Evolutionary conservation across 2,329 filamentous ascomycete genomes (phyloP).

Genomic region (Zasmidium angulare): DNA sequence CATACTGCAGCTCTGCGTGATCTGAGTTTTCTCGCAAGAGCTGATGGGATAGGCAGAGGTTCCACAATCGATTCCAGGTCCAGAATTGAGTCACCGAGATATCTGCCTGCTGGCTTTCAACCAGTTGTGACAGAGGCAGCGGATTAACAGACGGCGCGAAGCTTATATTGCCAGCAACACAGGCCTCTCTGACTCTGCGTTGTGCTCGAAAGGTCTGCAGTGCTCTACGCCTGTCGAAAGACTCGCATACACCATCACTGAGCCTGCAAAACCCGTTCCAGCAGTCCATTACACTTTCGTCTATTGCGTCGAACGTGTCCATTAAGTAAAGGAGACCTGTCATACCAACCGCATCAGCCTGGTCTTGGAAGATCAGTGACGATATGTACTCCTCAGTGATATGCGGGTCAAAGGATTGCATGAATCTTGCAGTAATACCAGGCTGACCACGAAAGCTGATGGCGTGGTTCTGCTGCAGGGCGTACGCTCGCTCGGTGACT

Average conservation of each 20-base stretch:
- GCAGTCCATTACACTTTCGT: constrained; percentile 45
- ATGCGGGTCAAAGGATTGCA: constrained; percentile 41
- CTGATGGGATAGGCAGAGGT: constrained; percentile 42
- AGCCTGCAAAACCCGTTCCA: constrained; percentile 43
- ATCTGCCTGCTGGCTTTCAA: constrained; percentile 45
- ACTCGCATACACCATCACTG: constrained; percentile 33
- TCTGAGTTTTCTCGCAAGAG: constrained; percentile 38
- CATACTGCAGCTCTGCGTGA: constrained; percentile 38
- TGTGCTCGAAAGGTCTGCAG: constrained; percentile 36
- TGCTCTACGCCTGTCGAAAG: constrained; percentile 36
- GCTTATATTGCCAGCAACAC: constrained; percentile 40
- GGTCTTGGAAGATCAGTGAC: constrained; percentile 44
- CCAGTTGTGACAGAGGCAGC: constrained; percentile 21
- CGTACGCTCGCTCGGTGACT: constrained; percentile 40
- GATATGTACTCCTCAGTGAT: constrained; percentile 33
- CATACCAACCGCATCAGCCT: constrained; percentile 43
- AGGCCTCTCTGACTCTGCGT: constrained; percentile 24
- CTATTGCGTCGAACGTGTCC: constrained; percentile 46
- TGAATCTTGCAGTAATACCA: constrained; percentile 41
- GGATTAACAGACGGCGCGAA: constrained; percentile 38
- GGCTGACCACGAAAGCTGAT: constrained; percentile 45
- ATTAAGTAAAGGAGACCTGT: constrained; percentile 45
- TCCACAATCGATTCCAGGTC: constrained; percentile 45
- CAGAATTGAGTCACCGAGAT: constrained; percentile 46
- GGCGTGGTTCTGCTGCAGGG: constrained; percentile 43